phyloP scores from a whole-genome alignment of 768 basidiomycete genomes.

The Lyophyllum decastes region DNA sequence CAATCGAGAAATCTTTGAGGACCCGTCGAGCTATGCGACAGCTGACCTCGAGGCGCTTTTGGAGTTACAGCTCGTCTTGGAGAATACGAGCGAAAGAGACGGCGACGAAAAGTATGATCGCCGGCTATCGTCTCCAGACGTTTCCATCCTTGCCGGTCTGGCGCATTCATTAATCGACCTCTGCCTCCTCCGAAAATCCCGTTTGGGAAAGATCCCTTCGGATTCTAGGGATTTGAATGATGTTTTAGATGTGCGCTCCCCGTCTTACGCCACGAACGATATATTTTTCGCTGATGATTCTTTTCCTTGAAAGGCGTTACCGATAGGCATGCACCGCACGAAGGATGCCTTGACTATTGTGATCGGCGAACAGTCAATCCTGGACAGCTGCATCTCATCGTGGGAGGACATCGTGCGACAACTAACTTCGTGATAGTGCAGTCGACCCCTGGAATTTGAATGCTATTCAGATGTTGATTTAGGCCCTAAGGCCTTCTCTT shows the following conservation, averaged over 20 bases:
- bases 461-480: not conserved
- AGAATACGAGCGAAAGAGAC: conserved; percentile 1
- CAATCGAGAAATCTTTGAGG: not conserved
- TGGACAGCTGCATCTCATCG: conserved; percentile 49
- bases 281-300: conserved; percentile 6
- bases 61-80: conserved; percentile 16
- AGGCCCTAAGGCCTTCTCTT: not conserved
- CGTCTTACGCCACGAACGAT: not conserved
- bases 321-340: conserved; percentile 38
- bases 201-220: conserved; percentile 27
- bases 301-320: conserved; percentile 33
- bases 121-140: not conserved
- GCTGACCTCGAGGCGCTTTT: conserved; percentile 14
- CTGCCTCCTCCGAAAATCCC: conserved; percentile 30
- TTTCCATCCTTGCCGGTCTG: conserved; percentile 5
- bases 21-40: not conserved
- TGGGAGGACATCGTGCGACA: conserved; percentile 34
- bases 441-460: not conserved
- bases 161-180: conserved; percentile 28
- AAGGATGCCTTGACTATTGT: conserved; percentile 45
- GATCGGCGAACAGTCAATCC: conserved; percentile 51
- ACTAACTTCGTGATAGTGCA: not conserved
- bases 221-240: conserved; percentile 31
- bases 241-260: conserved; percentile 35
- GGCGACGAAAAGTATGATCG: not conserved